Percentiles rank a stretch among this genome's conserved stretches.
phyloP scores from a whole-genome alignment of 345 rosid species.

The Syzygium oleosum region DNA sequence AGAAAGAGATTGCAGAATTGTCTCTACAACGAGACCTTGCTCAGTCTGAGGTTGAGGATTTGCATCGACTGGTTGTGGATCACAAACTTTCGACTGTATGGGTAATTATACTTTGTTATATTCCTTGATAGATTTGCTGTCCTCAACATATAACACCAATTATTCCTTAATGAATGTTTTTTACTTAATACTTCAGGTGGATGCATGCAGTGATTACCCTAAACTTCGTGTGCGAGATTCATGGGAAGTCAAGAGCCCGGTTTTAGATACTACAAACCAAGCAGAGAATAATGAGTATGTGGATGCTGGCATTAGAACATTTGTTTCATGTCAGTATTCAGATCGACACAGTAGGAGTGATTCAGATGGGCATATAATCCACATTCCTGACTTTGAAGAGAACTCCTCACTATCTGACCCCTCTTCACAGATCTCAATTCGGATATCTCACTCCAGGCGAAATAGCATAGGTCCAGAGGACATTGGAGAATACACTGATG shows the following conservation, averaged over 20 bases:
- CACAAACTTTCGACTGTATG: slow-evolving; percentile 21
- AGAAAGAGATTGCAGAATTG: slow-evolving; percentile 47
- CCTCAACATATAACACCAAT: neutral
- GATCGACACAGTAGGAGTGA: slow-evolving; percentile 37
- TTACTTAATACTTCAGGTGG: slow-evolving; percentile 26
- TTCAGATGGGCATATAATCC: slow-evolving; percentile 49
- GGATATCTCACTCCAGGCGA: slow-evolving; percentile 16
- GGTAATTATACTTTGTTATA: slow-evolving; percentile 4
- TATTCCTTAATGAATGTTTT: neutral
- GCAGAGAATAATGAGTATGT: slow-evolving; percentile 20
- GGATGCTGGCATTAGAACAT: slow-evolving; percentile 19
- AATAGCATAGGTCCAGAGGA: slow-evolving; percentile 18
- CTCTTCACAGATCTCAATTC: slow-evolving; percentile 20
- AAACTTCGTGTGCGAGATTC: slow-evolving; percentile 58
- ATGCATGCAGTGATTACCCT: slow-evolving; percentile 47
- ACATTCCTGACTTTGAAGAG: slow-evolving; percentile 40
- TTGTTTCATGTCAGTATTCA: slow-evolving; percentile 42
- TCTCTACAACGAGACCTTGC: slow-evolving; percentile 43
- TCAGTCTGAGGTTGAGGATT: slow-evolving; percentile 50
- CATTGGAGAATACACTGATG: slow-evolving; percentile 27
- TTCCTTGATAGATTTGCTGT: neutral
- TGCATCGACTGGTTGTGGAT: slow-evolving; percentile 29
- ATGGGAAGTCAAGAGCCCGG: slow-evolving; percentile 43
- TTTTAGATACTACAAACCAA: slow-evolving; percentile 25
- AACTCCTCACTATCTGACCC: slow-evolving; percentile 22